Evolutionary conservation across 192 early-diverging fungal species (phyloP).

Genomic region (Podila minutissima): DNA sequence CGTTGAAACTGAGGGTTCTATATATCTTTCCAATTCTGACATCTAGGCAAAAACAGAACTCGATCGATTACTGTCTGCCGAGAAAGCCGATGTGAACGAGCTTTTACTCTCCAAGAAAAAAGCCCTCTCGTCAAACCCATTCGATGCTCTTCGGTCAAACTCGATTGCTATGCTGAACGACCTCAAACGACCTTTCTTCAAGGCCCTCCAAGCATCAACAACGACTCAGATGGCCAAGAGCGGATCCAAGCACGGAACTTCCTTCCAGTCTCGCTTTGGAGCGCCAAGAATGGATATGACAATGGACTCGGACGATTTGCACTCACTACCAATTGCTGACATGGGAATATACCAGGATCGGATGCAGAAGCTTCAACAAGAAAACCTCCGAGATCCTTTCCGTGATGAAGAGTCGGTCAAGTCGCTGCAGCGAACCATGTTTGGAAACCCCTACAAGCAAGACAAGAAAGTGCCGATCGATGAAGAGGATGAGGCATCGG

Average conservation of each 20-base stretch:
- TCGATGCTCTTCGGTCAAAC: constrained; percentile 70
- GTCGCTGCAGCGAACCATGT: constrained; percentile 69
- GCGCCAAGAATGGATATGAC: constrained; percentile 48
- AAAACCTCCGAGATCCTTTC: constrained; percentile 71
- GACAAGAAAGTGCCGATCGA: constrained; percentile 57
- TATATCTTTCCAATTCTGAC: too few relatives aligned
- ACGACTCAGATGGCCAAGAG: not conserved
- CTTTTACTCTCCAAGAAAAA: constrained; percentile 47
- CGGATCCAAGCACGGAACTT: not conserved
- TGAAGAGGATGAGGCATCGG: constrained; percentile 54
- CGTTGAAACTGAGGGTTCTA: not conserved
- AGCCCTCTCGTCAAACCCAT: constrained; percentile 63
- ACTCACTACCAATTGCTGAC: constrained; percentile 73
- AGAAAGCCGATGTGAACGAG: constrained; percentile 29
- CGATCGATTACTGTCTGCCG: constrained; percentile 28
- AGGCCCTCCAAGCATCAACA: constrained; percentile 55
- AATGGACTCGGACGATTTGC: constrained; percentile 65
- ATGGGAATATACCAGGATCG: constrained; percentile 75
- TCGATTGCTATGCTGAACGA: constrained; percentile 62
- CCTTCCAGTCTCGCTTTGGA: not conserved
- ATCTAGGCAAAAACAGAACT: constrained; percentile 37
- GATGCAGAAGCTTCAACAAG: constrained; percentile 62
- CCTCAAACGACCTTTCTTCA: constrained; percentile 65
- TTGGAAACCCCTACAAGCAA: constrained; percentile 80
- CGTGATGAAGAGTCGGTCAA: constrained; percentile 70